Base-by-base conservation (phyloP, 2,329 filamentous ascomycete species). In the Trichoderma breve region DNA sequence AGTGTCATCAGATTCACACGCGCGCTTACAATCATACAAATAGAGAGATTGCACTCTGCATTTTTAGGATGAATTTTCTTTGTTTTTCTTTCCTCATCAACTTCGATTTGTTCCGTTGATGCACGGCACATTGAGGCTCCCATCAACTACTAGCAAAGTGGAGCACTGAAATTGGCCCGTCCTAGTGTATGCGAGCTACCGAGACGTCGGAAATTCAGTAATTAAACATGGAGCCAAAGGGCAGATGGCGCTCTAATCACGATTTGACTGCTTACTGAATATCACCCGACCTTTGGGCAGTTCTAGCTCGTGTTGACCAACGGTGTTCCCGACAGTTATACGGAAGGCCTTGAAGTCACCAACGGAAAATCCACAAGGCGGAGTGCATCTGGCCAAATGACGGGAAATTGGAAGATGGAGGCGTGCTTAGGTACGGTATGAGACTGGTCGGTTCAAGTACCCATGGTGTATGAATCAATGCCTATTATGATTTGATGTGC, bases 201-300 rank as follows among this genome's bases (percentile, higher is more conserved):
- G 51, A 57, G 64, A 26, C 51, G 30, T 47, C 63, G 64, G 64
- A 55, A 55, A 67, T 58, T 67, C 51, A 67, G 64, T 26, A 67
- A 67, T 67, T 67, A 67, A 67, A 57, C 51, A 67, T 21, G 28
- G 21, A 28, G 28, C n/a, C 32, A 51, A 62, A 62, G 32, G 58
- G 58, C 32, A 36, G 58, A 32, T n/a, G 28, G 15, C 39, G 58
- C 34, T 26, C 34, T 62, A 21, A 36, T 32, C 26, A 61, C 57
- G 30, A 34, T 39, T 5, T 24, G 21, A 24, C 21, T 53, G 47
- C 47, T 53, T 12, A 24, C 43, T 18, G 43, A 12, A 51, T 12
- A 53, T 53, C 47, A 53, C 47, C n/a, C 47, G 47, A 53, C 8
- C 11, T 53, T 21, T 51, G 47, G n/a, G 9, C 3, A 2, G 2